A percentile compares a stretch with the other conserved stretches of the same genome.
These are phyloP conservation scores for Talaromyces sp. DNA, from an alignment of 2,329 filamentous ascomycete species.

Conservation along the genomic window DNA sequence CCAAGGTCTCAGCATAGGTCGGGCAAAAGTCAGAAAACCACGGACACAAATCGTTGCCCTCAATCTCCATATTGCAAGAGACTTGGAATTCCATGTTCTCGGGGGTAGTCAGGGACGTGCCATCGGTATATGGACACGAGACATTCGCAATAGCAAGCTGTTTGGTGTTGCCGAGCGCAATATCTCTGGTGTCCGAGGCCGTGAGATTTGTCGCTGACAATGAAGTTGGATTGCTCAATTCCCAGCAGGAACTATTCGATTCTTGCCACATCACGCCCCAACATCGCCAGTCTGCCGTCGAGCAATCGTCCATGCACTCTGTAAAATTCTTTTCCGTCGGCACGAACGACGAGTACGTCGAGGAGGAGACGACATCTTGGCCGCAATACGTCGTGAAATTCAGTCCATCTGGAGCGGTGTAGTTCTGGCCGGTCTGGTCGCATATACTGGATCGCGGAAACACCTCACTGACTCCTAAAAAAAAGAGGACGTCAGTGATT, in stretches of 20 bases:
- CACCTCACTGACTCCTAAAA: background rate
- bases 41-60: background rate
- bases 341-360: background rate
- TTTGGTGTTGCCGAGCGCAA: background rate
- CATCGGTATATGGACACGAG: conserved; percentile 7
- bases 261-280: conserved; percentile 5
- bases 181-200: background rate
- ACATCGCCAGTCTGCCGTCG: background rate
- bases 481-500: background rate
- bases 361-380: conserved; percentile 3
- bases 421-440: background rate
- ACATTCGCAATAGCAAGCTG: background rate
- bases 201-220: background rate
- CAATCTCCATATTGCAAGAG: background rate
- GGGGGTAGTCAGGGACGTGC: background rate
- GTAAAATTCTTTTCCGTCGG: conserved; percentile 6
- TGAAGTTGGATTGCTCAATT: background rate
- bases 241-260: conserved; percentile 10
- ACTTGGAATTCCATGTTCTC: conserved; percentile 3
- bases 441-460: background rate
- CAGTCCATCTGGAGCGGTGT: conserved; percentile 8
- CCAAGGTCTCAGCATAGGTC: background rate
- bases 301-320: conserved; percentile 1
- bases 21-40: background rate
- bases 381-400: conserved; percentile 8